Base-by-base conservation (phyloP, 2,329 filamentous ascomycete genomes). In the Davidsoniella eucalypti region DNA sequence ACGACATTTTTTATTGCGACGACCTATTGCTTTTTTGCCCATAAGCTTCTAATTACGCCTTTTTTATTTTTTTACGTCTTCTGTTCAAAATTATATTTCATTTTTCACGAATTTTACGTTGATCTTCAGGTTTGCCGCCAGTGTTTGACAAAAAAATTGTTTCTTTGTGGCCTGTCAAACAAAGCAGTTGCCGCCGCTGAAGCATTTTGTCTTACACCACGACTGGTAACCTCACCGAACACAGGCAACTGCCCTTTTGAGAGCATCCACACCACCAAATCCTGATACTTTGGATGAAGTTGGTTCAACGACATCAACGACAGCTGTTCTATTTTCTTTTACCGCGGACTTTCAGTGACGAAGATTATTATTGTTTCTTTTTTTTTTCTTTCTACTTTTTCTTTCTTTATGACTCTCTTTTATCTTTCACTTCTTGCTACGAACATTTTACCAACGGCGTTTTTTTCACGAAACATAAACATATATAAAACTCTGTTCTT, bases 381-480 rank as follows among this genome's bases (percentile, higher is more conserved):
- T 43, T 50, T 25, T 29, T 33, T 51, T 26, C 26, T 42, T 25
- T 29, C 25, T 51, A 21, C 26, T 42, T 44, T 25, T 42, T 14
- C 38, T 50, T 25, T 29, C 29, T 51, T 26, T 17, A 51, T n/a
- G 29, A 33, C 29, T 33, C 10, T 29, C 29, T 33, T 33, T 33
- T 12, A 33, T 50, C 36, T 44, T 39, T 47, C 51, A 38, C 49
- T 52, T 49, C 12, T 18, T 39, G 37, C 18, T 36, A 36, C 44
- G 42, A 41, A 41, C n/a, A 7, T 26, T 41, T 33, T 33, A n/a
- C 49, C 40, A n/a, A 36, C 12, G 8, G 36, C 14, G 14, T 37
- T 21, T 47, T 10, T 39, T 38, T 39, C 26, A 48, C 44, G 44
- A 36, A 33, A 12, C 29, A 33, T 33, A 33, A 33, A 33, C 29